phyloP scores from a whole-genome alignment of 768 basidiomycete species.

The Crucibulum laeve region DNA sequence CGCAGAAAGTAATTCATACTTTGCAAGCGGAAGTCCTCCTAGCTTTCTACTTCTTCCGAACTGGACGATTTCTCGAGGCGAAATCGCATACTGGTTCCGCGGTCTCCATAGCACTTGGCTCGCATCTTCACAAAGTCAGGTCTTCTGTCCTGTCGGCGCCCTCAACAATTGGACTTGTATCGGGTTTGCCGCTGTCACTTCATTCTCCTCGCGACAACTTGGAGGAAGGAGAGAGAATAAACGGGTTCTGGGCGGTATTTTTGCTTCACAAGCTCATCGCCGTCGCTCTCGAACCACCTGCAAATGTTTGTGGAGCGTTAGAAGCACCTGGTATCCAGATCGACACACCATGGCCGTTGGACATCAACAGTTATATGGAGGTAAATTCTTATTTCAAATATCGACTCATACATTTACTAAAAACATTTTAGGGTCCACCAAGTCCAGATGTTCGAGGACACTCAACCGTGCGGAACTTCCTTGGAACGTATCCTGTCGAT shows the following conservation, averaged over 20 bases:
- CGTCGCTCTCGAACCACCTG: slow-evolving; percentile 46
- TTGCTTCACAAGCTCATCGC: slow-evolving; percentile 54
- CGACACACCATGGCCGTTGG: slow-evolving; percentile 52
- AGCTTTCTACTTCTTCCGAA: slow-evolving; percentile 59
- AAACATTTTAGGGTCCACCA: slow-evolving; percentile 33
- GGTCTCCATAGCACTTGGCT: slow-evolving; percentile 42
- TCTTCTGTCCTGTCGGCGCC: slow-evolving; percentile 30
- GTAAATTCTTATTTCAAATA: slow-evolving; percentile 15
- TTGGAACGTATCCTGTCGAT: slow-evolving; percentile 29
- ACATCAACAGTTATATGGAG: slow-evolving; percentile 32
- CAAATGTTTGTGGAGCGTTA: slow-evolving; percentile 49
- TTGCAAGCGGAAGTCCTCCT: slow-evolving; percentile 64
- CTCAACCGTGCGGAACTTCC: slow-evolving; percentile 46
- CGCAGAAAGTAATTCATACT: slow-evolving; percentile 44
- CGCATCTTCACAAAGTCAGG: slow-evolving; percentile 44
- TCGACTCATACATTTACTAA: slow-evolving; percentile 7
- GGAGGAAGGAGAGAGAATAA: slow-evolving; percentile 67
- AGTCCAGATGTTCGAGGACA: slow-evolving; percentile 39
- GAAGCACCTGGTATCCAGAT: slow-evolving; percentile 46
- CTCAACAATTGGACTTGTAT: slow-evolving; percentile 30
- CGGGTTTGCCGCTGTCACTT: slow-evolving; percentile 39
- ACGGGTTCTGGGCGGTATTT: slow-evolving; percentile 62
- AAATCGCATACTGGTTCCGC: slow-evolving; percentile 53
- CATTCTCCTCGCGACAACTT: slow-evolving; percentile 35
- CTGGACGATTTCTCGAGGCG: slow-evolving; percentile 56